Conservation (phyloP, 2,329 filamentous ascomycete genomes). For the Arthrobotrys iridis region DNA sequence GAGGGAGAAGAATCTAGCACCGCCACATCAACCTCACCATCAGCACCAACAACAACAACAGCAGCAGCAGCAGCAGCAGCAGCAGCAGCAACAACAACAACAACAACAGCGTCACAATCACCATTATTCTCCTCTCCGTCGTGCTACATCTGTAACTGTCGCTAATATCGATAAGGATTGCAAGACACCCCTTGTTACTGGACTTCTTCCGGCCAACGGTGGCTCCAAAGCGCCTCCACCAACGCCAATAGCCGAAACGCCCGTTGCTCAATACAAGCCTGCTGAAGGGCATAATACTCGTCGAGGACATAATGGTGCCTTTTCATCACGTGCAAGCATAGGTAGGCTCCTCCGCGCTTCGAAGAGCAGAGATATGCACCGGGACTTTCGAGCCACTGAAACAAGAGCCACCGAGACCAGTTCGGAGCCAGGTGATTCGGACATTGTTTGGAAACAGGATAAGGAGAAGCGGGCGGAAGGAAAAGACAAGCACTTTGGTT, state of each 20-base stretch:
- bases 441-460: conserved; percentile 44
- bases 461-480: conserved; percentile 24
- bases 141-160: conserved; percentile 38
- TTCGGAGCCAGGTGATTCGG: conserved; percentile 50
- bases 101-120: conserved; percentile 6
- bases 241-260: conserved; percentile 41
- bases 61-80: background rate
- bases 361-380: conserved; percentile 52
- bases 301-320: conserved; percentile 22
- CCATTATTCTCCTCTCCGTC: conserved; percentile 34
- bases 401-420: conserved; percentile 47
- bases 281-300: conserved; percentile 44
- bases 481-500: conserved; percentile 44
- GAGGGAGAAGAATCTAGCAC: conserved; percentile 42
- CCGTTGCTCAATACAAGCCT: conserved; percentile 39
- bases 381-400: conserved; percentile 49
- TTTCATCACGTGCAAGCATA: conserved; percentile 43
- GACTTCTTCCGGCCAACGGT: conserved; percentile 29
- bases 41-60: background rate
- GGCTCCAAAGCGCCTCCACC: conserved; percentile 38
- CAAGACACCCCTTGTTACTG: conserved; percentile 32
- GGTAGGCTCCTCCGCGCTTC: conserved; percentile 52
- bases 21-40: conserved; percentile 19
- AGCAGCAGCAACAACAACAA: background rate
- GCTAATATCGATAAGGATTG: conserved; percentile 37